Evolutionary conservation across 2,329 filamentous ascomycete species (phyloP).

Genomic region (Monilinia aucupariae): DNA sequence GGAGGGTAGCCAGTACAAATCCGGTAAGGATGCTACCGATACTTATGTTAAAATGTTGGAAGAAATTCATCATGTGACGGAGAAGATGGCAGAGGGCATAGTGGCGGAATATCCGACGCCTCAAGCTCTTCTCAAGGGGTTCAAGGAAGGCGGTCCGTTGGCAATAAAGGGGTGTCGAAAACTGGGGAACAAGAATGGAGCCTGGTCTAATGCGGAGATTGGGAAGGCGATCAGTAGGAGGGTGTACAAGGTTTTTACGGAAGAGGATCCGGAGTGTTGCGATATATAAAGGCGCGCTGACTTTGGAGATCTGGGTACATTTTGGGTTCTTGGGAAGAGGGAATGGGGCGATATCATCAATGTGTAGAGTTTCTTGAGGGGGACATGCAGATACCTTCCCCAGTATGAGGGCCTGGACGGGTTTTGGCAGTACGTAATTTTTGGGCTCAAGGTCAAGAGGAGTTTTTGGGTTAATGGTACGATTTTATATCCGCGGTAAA

Average conservation of each 20-base stretch:
- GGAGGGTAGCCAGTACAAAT: conserved; percentile 69
- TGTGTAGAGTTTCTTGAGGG: background rate
- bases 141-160: conserved; percentile 53
- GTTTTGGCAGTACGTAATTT: background rate
- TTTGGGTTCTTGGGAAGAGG: background rate
- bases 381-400: background rate
- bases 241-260: conserved; percentile 55
- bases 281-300: conserved; percentile 20
- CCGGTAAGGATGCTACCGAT: conserved; percentile 59
- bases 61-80: conserved; percentile 66
- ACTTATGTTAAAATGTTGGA: conserved; percentile 72
- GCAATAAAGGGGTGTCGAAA: conserved; percentile 58
- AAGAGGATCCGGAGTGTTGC: conserved; percentile 41
- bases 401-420: background rate
- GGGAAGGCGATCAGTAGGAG: conserved; percentile 55
- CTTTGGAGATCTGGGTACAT: background rate
- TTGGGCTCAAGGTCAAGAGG: background rate
- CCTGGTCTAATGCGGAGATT: conserved; percentile 47
- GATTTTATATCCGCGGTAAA: background rate
- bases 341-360: conserved; percentile 34
- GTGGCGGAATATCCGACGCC: conserved; percentile 55
- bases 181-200: conserved; percentile 52
- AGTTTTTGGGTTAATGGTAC: background rate
- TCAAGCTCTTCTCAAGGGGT: conserved; percentile 50
- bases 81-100: conserved; percentile 66